Conservation (phyloP, 2,329 filamentous ascomycete species). For the Sarocladium strictum region DNA sequence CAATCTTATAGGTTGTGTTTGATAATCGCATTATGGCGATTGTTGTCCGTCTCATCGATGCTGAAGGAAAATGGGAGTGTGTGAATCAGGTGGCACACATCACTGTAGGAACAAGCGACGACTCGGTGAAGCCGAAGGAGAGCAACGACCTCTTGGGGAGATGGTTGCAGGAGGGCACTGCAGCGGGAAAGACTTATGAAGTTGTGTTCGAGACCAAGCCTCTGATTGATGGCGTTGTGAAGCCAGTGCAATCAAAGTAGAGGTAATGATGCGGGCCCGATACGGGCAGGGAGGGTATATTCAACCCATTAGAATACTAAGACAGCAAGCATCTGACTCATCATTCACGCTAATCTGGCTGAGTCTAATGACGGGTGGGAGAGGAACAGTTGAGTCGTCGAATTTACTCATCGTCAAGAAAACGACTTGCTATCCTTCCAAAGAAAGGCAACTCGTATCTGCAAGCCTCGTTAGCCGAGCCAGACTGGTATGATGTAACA, state of each 20-base stretch:
- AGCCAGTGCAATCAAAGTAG: constrained; percentile 43
- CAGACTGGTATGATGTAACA: constrained; percentile 36
- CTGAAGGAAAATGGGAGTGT: constrained; percentile 56
- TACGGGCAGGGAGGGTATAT: constrained; percentile 1
- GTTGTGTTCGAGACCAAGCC: constrained; percentile 44
- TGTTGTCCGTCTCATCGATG: constrained; percentile 66
- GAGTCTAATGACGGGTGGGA: not conserved
- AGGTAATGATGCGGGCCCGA: not conserved
- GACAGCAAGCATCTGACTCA: not conserved
- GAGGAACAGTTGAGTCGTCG: not conserved
- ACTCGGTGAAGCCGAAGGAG: constrained; percentile 81
- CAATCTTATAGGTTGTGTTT: constrained; percentile 58
- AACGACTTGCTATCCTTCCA: constrained; percentile 76
- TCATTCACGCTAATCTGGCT: not conserved
- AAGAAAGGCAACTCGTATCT: constrained; percentile 86
- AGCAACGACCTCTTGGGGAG: constrained; percentile 76
- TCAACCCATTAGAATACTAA: not conserved
- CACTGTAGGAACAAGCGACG: constrained; percentile 76
- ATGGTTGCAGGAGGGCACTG: constrained; percentile 59
- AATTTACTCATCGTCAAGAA: constrained; percentile 73
- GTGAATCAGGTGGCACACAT: constrained; percentile 79
- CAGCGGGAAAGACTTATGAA: constrained; percentile 38
- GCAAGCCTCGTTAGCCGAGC: not conserved
- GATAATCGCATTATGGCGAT: constrained; percentile 87
- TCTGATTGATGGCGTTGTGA: constrained; percentile 40